Base-by-base conservation (phyloP, 2,329 filamentous ascomycete species). In the Metarhizium sp. region DNA sequence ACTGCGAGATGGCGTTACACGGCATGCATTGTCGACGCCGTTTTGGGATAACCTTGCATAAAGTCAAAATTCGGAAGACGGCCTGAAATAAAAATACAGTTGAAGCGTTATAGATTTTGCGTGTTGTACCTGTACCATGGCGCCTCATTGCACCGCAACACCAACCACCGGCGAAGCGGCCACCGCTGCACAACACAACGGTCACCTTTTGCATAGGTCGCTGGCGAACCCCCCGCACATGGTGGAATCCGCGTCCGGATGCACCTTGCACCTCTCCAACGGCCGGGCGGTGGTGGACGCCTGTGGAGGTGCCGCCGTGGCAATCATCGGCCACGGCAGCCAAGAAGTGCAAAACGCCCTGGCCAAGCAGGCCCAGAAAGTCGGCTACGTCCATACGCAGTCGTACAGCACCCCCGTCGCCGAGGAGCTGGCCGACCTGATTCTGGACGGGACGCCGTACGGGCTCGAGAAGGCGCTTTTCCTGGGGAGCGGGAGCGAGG, bases 241-340 rank as follows among this genome's bases (percentile, higher is more conserved):
- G 50, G 50, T 52, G 13, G 38, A n/a, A 42, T 45, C 50, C n/a
- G 38, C 50, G 2, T 20, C 8, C 18, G 50, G 50, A 11, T 8
- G 32, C 32, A 51, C 36, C 32, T 25, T 51, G 20, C 50, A 51
- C 25, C 34, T 51, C 6, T 13, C 40, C 40, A 43, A 38, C 16
- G 50, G 50, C 18, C 50, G 20, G 20, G 42, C 50, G 1, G 25
- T 51, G 30, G n/a, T 54, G 14, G 52, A 54, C 46, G 52, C 45
- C 13, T 54, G 52, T 11, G 25, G 13, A n/a, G 52, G 52, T 20
- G 45, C 57, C 7, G 83, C 82, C 7, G 86, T 89, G 6, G 76
- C 81, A 10, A 84, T 81, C 65, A 66, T 88, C 8, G 85, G 85
- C 16, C 82, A 87, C 63, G 78, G 77, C 36, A 75, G 84, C 55